These are phyloP conservation scores for Leccinum fallax DNA, from an alignment of 1,284 basidiomycete genomes.

Conservation along the genomic window DNA sequence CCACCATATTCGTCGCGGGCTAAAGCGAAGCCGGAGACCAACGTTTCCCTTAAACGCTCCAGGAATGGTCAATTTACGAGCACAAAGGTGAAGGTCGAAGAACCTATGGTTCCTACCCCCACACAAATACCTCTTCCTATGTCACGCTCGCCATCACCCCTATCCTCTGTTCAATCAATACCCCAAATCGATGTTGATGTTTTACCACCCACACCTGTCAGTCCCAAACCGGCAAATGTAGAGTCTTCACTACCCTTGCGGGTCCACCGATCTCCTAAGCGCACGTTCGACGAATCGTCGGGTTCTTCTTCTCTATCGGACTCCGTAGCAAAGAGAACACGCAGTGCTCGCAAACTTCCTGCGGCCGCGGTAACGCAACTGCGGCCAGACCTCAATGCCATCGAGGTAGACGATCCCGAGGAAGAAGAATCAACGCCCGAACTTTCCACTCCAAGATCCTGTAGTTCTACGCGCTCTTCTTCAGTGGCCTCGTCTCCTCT, in stretches of 20 bases:
- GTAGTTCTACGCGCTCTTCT: slow-evolving; percentile 42
- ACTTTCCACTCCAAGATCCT: slow-evolving; percentile 46
- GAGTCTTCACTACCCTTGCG: slow-evolving; percentile 36
- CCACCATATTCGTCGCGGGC: slow-evolving; percentile 19
- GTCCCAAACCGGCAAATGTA: slow-evolving; percentile 15
- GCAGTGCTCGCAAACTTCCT: slow-evolving; percentile 30
- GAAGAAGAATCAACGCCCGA: slow-evolving; percentile 44
- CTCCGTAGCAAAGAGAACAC: slow-evolving; percentile 46
- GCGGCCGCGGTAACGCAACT: slow-evolving; percentile 22
- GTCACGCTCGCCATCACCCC: slow-evolving; percentile 51
- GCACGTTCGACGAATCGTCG: slow-evolving; percentile 66
- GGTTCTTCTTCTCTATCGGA: slow-evolving; percentile 48
- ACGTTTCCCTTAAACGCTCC: slow-evolving; percentile 32
- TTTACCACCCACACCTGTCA: slow-evolving; percentile 30
- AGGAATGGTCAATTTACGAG: slow-evolving; percentile 32
- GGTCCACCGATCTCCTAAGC: slow-evolving; percentile 58
- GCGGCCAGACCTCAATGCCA: slow-evolving; percentile 22
- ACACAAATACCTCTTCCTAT: slow-evolving; percentile 43
- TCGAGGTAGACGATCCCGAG: slow-evolving; percentile 38
- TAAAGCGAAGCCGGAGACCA: slow-evolving; percentile 30
- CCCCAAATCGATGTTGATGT: slow-evolving; percentile 32
- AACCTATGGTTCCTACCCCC: slow-evolving; percentile 24
- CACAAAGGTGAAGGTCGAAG: slow-evolving; percentile 29
- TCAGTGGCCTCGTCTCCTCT: slow-evolving; percentile 44
- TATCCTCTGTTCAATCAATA: slow-evolving; percentile 34